phyloP scores from a whole-genome alignment of 768 basidiomycete genomes.

The Mycena kentingensis region DNA sequence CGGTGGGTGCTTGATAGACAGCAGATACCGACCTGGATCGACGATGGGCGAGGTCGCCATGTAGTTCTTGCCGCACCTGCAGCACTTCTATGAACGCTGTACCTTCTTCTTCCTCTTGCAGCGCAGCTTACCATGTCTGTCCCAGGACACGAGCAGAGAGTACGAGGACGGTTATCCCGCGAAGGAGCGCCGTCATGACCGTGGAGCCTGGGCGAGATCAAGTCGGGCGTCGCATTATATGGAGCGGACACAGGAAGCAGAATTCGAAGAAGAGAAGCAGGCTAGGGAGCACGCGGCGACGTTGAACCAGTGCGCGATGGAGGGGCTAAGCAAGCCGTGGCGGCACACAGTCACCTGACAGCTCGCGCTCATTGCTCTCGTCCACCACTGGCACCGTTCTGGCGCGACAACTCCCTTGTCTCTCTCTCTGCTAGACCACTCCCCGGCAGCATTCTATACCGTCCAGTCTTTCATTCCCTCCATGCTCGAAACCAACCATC shows the following conservation, averaged over 20 bases:
- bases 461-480: too few species aligned
- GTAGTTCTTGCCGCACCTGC: slow-evolving; percentile 62
- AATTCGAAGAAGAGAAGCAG: background rate
- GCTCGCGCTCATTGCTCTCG: too few species aligned
- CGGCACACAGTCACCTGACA: too few species aligned
- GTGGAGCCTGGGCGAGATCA: slow-evolving; percentile 1
- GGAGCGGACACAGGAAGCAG: slow-evolving; percentile 1
- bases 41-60: slow-evolving; percentile 42
- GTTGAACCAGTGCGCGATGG: too few species aligned
- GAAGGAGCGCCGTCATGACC: slow-evolving; percentile 6
- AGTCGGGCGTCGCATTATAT: slow-evolving; percentile 15
- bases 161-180: background rate
- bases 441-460: too few species aligned
- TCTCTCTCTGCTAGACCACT: too few species aligned
- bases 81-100: background rate
- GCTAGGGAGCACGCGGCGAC: slow-evolving; percentile 5
- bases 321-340: too few species aligned
- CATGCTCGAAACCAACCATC: too few species aligned
- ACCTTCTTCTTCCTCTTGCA: background rate
- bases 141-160: slow-evolving; percentile 5
- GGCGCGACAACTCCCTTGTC: too few species aligned
- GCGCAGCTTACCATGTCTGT: slow-evolving; percentile 20
- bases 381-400: too few species aligned
- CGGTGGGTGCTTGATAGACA: background rate
- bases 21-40: slow-evolving; percentile 39